phyloP scores from a whole-genome alignment of 2,329 filamentous ascomycete genomes.

The Epichloe typhina region DNA sequence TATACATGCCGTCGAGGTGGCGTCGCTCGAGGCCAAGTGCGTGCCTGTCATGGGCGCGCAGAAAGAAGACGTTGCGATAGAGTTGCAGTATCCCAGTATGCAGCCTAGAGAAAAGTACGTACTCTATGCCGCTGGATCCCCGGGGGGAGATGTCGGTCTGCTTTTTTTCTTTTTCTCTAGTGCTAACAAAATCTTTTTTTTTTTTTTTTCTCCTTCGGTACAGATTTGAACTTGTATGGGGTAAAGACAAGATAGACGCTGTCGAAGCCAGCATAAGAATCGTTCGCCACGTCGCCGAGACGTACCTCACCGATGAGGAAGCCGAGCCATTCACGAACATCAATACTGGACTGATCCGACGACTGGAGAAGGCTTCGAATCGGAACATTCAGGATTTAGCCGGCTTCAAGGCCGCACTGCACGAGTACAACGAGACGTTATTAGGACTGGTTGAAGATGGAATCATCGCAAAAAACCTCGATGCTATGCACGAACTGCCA shows the following conservation, averaged over 20 bases:
- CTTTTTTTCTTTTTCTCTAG: not conserved
- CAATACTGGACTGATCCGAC: conserved; percentile 59
- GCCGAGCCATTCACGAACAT: conserved; percentile 57
- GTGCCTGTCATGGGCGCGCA: conserved; percentile 35
- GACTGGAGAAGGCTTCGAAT: conserved; percentile 60
- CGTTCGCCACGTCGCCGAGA: conserved; percentile 55
- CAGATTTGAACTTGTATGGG: conserved; percentile 53
- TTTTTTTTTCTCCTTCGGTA: conserved; percentile 6
- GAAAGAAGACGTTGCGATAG: conserved; percentile 44
- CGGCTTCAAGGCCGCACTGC: conserved; percentile 60
- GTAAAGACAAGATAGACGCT: conserved; percentile 67
- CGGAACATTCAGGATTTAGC: conserved; percentile 48
- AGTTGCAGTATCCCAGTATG: conserved; percentile 74
- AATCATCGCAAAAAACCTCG: conserved; percentile 57
- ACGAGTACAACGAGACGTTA: conserved; percentile 65
- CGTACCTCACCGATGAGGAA: conserved; percentile 64
- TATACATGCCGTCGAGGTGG: conserved; percentile 46
- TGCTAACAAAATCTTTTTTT: not conserved
- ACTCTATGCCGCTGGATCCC: no score
- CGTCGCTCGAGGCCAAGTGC: conserved; percentile 36
- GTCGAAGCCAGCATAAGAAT: conserved; percentile 60
- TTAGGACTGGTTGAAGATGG: conserved; percentile 53
- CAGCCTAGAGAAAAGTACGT: conserved; percentile 53
- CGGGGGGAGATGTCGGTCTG: no score
- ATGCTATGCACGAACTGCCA: conserved; percentile 54